These are phyloP conservation scores for Helotiales sp. DNA, from an alignment of 2,329 filamentous ascomycete genomes.

Conservation along the genomic window DNA sequence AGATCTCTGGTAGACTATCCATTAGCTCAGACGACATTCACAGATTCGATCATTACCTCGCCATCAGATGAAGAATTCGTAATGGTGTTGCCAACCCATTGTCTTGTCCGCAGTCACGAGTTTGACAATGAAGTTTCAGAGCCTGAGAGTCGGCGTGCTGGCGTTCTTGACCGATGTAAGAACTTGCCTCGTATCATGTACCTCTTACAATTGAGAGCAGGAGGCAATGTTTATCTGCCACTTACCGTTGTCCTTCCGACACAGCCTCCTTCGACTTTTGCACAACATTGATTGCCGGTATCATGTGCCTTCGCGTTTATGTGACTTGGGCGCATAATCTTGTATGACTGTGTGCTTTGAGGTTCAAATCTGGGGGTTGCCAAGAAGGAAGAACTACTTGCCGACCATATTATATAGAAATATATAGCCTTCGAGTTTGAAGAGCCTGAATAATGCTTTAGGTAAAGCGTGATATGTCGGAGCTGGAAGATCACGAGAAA, in stretches of 20 bases:
- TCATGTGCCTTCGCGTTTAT: background rate
- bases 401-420: too few relatives aligned
- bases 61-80: background rate
- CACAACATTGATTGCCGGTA: background rate
- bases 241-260: background rate
- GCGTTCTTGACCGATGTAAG: background rate
- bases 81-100: background rate
- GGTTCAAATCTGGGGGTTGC: background rate
- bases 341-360: background rate
- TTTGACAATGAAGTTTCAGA: too few relatives aligned
- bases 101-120: background rate
- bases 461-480: background rate
- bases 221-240: background rate
- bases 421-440: background rate
- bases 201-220: too few relatives aligned
- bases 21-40: too few relatives aligned
- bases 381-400: too few relatives aligned
- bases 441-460: background rate
- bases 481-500: background rate
- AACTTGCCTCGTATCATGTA: background rate
- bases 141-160: background rate
- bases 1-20: background rate
- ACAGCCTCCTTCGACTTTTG: background rate
- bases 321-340: background rate
- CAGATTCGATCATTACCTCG: too few relatives aligned